Percentiles rank a stretch among this genome's conserved stretches.
phyloP scores from a whole-genome alignment of 176 grass and related monocot species.

The Aegilops speltoides region DNA sequence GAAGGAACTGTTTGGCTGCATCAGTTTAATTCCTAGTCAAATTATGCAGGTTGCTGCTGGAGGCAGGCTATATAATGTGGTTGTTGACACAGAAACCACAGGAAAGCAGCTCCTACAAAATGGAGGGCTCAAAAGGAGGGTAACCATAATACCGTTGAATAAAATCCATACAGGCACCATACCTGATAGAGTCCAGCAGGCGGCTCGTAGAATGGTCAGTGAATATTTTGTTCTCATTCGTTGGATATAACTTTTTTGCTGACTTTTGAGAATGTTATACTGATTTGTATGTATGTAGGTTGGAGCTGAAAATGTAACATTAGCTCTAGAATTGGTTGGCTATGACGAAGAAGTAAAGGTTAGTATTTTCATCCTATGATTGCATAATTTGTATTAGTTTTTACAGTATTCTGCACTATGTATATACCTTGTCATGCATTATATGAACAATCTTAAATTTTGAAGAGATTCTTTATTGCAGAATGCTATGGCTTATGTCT shows the following conservation, averaged over 20 bases:
- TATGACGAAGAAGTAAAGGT: slow-evolving; percentile 92
- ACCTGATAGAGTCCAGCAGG: slow-evolving; percentile 75
- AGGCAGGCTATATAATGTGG: slow-evolving; percentile 86
- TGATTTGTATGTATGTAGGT: slow-evolving; percentile 50
- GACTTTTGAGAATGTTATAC: slow-evolving; percentile 6
- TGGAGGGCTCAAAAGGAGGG: slow-evolving; percentile 68
- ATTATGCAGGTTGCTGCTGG: slow-evolving; percentile 82
- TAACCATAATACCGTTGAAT: slow-evolving; percentile 94
- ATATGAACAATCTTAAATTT: slow-evolving; percentile 7
- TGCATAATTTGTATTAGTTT: neutral
- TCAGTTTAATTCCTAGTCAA: slow-evolving; percentile 21
- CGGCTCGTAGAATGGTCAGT: slow-evolving; percentile 75
- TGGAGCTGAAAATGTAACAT: slow-evolving; percentile 67
- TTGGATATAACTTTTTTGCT: slow-evolving; percentile 23
- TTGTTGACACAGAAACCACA: slow-evolving; percentile 90
- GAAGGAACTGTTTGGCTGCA: neutral
- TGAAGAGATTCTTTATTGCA: slow-evolving; percentile 51
- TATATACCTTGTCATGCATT: slow-evolving; percentile 1
- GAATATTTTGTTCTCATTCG: slow-evolving; percentile 7
- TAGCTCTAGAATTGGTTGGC: slow-evolving; percentile 87
- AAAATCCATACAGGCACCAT: slow-evolving; percentile 69
- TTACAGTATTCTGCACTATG: neutral
- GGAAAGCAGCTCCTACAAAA: slow-evolving; percentile 83
- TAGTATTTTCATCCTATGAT: neutral
- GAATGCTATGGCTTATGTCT: slow-evolving; percentile 86